These are phyloP conservation scores for Tripterygium wilfordii DNA, from an alignment of 177 flowering plant genomes.

Conservation along the genomic window DNA sequence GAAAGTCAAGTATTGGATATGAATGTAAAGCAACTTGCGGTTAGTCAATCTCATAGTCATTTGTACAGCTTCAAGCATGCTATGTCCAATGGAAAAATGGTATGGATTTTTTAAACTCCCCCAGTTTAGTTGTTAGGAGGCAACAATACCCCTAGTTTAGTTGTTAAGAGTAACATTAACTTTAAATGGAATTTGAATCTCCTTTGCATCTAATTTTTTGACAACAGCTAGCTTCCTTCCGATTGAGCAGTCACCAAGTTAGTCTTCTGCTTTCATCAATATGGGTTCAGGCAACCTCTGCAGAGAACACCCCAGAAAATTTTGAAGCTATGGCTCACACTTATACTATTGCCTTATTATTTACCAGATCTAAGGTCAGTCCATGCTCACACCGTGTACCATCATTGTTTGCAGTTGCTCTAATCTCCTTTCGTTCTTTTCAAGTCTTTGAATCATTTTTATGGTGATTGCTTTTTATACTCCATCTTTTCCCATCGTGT, in stretches of 20 bases:
- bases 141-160: background rate
- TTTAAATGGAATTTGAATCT: background rate
- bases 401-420: background rate
- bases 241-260: constrained; percentile 83
- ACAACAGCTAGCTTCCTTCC: constrained; percentile 51
- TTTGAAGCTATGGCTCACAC: constrained; percentile 86
- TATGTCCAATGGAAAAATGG: constrained; percentile 33
- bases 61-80: constrained; percentile 35
- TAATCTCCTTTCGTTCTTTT: too few relatives aligned
- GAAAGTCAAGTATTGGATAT: constrained; percentile 21
- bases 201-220: constrained; percentile 7
- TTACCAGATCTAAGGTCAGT: constrained; percentile 64
- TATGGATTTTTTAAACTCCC: constrained; percentile 17
- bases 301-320: constrained; percentile 62
- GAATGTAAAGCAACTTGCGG: constrained; percentile 14
- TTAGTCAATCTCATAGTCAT: constrained; percentile 17
- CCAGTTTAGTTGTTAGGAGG: background rate
- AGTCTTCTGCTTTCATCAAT: constrained; percentile 79
- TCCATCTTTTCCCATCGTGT: too few relatives aligned
- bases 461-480: too few relatives aligned
- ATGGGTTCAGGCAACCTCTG: constrained; percentile 78
- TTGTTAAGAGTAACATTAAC: background rate
- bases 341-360: constrained; percentile 50
- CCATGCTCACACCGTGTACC: background rate
- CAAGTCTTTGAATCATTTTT: too few relatives aligned